Evolutionary conservation across 768 basidiomycete genomes (phyloP).

Genomic region (Agrocybe pediades): DNA sequence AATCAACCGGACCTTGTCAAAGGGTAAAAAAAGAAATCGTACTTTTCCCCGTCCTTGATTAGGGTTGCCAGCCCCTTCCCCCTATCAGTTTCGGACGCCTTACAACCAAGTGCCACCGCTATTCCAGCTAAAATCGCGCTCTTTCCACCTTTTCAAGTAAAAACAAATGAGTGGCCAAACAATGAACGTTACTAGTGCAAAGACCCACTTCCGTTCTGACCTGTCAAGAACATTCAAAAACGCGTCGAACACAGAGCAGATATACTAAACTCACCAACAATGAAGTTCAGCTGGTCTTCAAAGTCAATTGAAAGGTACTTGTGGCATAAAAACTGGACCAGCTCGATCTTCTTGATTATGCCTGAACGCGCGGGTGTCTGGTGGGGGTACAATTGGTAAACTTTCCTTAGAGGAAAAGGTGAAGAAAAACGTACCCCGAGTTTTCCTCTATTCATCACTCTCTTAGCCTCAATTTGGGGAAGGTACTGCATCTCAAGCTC

Average conservation of each 20-base stretch:
- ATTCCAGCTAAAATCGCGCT: constrained; percentile 10
- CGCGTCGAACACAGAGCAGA: neutral
- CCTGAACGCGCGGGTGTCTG: neutral
- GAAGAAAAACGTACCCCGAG: neutral
- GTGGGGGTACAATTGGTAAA: neutral
- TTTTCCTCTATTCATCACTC: neutral
- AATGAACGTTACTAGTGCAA: neutral
- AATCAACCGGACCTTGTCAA: too few species aligned
- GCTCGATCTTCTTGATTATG: constrained; percentile 7
- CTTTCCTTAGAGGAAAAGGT: too few species aligned
- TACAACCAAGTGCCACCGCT: constrained; percentile 7
- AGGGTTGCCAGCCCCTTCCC: constrained; percentile 5
- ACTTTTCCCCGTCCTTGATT: constrained; percentile 10
- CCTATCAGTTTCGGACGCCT: constrained; percentile 6
- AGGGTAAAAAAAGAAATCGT: neutral
- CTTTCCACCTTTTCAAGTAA: constrained; percentile 6
- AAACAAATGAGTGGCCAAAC: neutral
- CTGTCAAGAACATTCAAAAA: neutral
- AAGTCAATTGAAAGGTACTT: constrained; percentile 11
- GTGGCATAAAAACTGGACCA: constrained; percentile 13
- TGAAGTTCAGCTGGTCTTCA: constrained; percentile 11
- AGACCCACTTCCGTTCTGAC: constrained; percentile 14
- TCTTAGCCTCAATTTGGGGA: neutral
- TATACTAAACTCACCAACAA: constrained; percentile 3
- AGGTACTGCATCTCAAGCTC: neutral